These are phyloP conservation scores for Leucosporidium yakuticum DNA, from an alignment of 768 basidiomycete species.

Conservation along the genomic window DNA sequence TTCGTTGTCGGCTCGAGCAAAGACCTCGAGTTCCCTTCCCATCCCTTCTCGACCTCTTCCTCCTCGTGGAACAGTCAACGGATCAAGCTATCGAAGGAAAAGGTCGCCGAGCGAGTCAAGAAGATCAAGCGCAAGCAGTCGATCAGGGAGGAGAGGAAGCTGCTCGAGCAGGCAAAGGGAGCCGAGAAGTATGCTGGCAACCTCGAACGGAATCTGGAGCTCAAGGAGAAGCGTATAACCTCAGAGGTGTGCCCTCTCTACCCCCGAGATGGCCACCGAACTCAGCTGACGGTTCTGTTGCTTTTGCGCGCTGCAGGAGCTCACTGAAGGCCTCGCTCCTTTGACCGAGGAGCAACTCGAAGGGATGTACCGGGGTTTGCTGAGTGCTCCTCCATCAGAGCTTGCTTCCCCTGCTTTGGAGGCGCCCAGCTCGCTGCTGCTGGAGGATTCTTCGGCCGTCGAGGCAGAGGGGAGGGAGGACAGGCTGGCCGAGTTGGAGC, in stretches of 20 bases:
- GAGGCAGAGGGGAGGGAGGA: constrained; percentile 31
- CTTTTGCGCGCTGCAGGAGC: constrained; percentile 17
- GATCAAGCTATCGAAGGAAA: constrained; percentile 7
- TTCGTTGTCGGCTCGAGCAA: background rate
- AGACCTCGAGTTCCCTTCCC: background rate
- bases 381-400: constrained; percentile 36
- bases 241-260: constrained; percentile 7
- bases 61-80: background rate
- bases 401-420: constrained; percentile 15
- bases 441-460: constrained; percentile 9
- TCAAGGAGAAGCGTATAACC: constrained; percentile 6
- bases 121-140: constrained; percentile 30
- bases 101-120: constrained; percentile 12
- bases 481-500: constrained; percentile 40
- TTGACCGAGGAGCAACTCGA: constrained; percentile 47
- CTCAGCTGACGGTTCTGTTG: no score
- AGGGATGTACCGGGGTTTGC: constrained; percentile 48
- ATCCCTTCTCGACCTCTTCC: background rate
- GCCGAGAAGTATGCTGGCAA: background rate
- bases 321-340: constrained; percentile 12
- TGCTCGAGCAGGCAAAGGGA: constrained; percentile 1
- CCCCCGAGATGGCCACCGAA: background rate
- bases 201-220: background rate
- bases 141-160: background rate
- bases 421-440: background rate